Percentiles rank a stretch among this genome's conserved stretches.
phyloP scores from a whole-genome alignment of 2,329 filamentous ascomycete species.

The Atkinsonella hypoxylon region DNA sequence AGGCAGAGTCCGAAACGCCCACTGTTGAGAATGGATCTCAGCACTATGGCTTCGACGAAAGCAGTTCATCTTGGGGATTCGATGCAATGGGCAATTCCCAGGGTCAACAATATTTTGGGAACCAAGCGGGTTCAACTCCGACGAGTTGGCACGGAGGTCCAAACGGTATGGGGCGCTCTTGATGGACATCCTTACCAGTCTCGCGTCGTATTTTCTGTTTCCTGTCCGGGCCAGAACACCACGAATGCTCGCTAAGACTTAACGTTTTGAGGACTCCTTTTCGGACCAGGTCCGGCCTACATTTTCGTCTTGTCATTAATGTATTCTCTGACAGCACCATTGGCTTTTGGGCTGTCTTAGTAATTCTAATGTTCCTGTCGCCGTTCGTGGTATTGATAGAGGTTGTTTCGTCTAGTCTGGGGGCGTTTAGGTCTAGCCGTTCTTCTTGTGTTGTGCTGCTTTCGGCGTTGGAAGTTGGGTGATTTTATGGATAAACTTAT shows the following conservation, averaged over 20 bases:
- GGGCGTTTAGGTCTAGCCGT: neutral
- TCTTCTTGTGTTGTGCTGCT: neutral
- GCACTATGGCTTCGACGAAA: slow-evolving; percentile 11
- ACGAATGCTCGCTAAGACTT: too few relatives aligned
- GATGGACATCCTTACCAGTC: neutral
- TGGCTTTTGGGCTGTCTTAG: neutral
- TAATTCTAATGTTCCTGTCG: neutral
- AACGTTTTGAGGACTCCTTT: neutral
- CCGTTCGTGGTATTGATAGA: neutral
- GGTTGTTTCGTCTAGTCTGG: neutral
- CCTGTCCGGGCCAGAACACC: neutral
- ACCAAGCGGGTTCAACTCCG: slow-evolving; percentile 1
- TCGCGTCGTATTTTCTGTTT: neutral
- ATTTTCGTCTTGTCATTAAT: neutral
- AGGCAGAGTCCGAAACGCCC: slow-evolving; percentile 9
- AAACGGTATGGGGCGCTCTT: slow-evolving; percentile 6
- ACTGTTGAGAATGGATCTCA: slow-evolving; percentile 8
- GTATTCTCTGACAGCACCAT: neutral
- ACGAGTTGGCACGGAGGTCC: slow-evolving; percentile 1
- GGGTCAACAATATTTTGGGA: slow-evolving; percentile 9
- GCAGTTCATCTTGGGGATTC: slow-evolving; percentile 8
- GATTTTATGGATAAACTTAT: neutral
- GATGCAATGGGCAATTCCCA: slow-evolving; percentile 9
- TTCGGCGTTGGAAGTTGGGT: neutral
- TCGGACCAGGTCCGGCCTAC: neutral